These are phyloP conservation scores for Tranzscheliella williamsii DNA, from an alignment of 1,284 basidiomycete genomes.

Conservation along the genomic window DNA sequence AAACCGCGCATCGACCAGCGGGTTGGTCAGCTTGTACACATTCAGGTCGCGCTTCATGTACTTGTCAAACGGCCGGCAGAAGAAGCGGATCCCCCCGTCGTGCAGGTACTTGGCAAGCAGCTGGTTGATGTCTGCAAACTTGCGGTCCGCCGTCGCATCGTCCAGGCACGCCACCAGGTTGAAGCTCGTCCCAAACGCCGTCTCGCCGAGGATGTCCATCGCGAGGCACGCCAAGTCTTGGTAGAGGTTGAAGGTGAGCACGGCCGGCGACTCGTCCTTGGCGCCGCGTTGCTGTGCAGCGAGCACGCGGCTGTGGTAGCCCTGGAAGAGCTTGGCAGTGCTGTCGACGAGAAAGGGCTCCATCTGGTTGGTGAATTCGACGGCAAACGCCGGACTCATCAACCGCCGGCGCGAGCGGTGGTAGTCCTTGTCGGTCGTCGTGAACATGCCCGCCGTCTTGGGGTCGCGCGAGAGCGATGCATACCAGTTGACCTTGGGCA, in stretches of 20 bases:
- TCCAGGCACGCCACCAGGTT: slow-evolving; percentile 8
- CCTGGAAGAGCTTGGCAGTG: slow-evolving; percentile 6
- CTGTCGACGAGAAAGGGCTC: slow-evolving; percentile 5
- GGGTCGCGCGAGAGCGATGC: slow-evolving; percentile 6
- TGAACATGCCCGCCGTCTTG: slow-evolving; percentile 10
- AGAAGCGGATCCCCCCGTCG: slow-evolving; percentile 7
- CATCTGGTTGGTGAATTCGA: slow-evolving; percentile 5
- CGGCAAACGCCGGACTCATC: slow-evolving; percentile 5
- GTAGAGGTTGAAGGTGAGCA: slow-evolving; percentile 4
- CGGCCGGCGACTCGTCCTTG: too few relatives aligned
- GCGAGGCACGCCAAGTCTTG: slow-evolving; percentile 8
- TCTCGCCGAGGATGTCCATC: slow-evolving; percentile 9
- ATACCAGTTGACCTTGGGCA: slow-evolving; percentile 10
- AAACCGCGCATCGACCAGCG: slow-evolving; percentile 3
- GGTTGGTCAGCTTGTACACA: slow-evolving; percentile 13
- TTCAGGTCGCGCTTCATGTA: slow-evolving; percentile 12
- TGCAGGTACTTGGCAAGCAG: slow-evolving; percentile 8
- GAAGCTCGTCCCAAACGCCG: slow-evolving; percentile 5
- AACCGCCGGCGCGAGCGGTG: slow-evolving; percentile 3
- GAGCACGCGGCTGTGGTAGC: slow-evolving; percentile 1
- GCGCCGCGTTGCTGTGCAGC: too few relatives aligned
- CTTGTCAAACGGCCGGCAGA: slow-evolving; percentile 9
- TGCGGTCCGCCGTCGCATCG: slow-evolving; percentile 3
- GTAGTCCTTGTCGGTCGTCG: slow-evolving; percentile 12
- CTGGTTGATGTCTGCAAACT: slow-evolving; percentile 7